Evolutionary conservation across 2,329 filamentous ascomycete species (phyloP).

Genomic region (Alternaria sp.): DNA sequence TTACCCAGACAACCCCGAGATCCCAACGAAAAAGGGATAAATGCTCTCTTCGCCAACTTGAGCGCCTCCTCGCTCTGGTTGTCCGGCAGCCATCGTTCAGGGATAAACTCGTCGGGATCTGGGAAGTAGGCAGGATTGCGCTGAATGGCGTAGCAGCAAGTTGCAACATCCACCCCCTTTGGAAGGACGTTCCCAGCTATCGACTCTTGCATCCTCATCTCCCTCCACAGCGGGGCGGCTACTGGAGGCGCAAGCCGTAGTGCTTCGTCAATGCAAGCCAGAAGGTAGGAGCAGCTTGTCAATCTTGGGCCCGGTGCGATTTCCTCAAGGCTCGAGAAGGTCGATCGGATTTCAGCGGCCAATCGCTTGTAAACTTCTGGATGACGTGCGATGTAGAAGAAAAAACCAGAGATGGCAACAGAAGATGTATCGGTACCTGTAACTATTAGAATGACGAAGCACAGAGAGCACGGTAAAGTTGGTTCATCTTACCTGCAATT

Average conservation of each 20-base stretch:
- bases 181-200: constrained; percentile 1
- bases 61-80: not conserved
- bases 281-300: constrained; percentile 19
- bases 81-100: constrained; percentile 11
- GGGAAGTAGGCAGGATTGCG: constrained; percentile 3
- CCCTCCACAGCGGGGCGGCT: constrained; percentile 23
- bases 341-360: constrained; percentile 23
- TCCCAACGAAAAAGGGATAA: constrained; percentile 10
- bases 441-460: constrained; percentile 23
- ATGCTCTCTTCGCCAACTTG: constrained; percentile 2
- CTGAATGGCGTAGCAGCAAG: not conserved
- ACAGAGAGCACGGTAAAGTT: not conserved
- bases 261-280: constrained; percentile 38
- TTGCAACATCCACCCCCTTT: not conserved
- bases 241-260: constrained; percentile 34
- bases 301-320: constrained; percentile 25
- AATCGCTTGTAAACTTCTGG: constrained; percentile 27
- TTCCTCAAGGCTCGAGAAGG: constrained; percentile 22
- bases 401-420: constrained; percentile 33
- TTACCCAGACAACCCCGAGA: constrained; percentile 9
- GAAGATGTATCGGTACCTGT: constrained; percentile 42
- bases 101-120: constrained; percentile 1
- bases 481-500: constrained; percentile 3
- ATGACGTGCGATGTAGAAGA: constrained; percentile 51
- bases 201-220: not conserved